Evolutionary conservation across 176 grass and related monocot species (phyloP).

Genomic region (Saccharum officinarum): DNA sequence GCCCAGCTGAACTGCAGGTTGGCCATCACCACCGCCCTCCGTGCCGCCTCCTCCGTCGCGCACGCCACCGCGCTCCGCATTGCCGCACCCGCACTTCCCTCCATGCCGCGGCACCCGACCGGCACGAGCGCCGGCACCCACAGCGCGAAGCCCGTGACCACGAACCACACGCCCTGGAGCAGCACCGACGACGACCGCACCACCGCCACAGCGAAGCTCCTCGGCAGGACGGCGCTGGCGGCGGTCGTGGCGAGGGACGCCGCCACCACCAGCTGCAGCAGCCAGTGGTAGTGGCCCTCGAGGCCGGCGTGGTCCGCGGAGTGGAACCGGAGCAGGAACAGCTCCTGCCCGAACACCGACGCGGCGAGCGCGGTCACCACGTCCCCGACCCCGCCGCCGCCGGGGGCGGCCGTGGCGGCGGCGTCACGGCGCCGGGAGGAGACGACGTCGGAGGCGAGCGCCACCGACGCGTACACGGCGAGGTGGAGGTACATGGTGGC

Average conservation of each 20-base stretch:
- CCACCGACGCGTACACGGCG: conserved; percentile 57
- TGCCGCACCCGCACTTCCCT: background rate
- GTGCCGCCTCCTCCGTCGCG: conserved; percentile 49
- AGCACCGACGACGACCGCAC: conserved; percentile 63
- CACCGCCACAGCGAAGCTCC: conserved; percentile 56
- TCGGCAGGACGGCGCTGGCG: conserved; percentile 32
- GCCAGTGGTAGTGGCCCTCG: conserved; percentile 94
- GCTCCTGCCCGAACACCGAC: conserved; percentile 75
- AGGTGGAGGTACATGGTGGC: conserved; percentile 93
- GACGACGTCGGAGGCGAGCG: conserved; percentile 47
- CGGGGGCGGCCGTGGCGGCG: background rate
- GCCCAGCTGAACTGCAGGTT: conserved; percentile 90
- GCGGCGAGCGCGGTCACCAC: conserved; percentile 64
- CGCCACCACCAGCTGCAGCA: conserved; percentile 63
- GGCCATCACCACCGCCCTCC: conserved; percentile 54
- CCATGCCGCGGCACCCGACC: conserved; percentile 47
- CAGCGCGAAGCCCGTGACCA: conserved; percentile 69
- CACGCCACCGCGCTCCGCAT: conserved; percentile 54
- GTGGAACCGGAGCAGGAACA: conserved; percentile 79
- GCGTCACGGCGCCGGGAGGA: background rate
- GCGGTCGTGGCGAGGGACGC: conserved; percentile 32
- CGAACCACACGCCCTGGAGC: conserved; percentile 78
- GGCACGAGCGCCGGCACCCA: conserved; percentile 77
- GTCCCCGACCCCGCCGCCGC: conserved; percentile 1
- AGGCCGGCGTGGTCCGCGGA: conserved; percentile 68